Conservation (phyloP, 2,329 filamentous ascomycete genomes). For the Thelonectria discophora region DNA sequence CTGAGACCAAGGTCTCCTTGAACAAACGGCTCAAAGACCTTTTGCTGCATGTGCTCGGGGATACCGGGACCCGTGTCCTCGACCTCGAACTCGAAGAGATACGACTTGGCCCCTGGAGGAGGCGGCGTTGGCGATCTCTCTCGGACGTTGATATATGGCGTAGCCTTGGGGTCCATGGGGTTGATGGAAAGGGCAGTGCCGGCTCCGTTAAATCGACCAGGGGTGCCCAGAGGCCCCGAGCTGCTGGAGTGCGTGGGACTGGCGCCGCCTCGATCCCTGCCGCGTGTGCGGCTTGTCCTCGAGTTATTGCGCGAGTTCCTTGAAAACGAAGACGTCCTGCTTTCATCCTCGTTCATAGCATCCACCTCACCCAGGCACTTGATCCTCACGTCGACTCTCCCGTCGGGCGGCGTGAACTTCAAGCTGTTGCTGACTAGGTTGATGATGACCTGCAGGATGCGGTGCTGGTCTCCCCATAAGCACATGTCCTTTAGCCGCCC, state of each 20-base stretch:
- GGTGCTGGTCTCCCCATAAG: conserved; percentile 90
- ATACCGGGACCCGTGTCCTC: conserved; percentile 90
- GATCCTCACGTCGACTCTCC: conserved; percentile 79
- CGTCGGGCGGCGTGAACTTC: conserved; percentile 85
- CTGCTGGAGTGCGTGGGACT: conserved; percentile 60
- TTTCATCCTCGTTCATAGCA: conserved; percentile 52
- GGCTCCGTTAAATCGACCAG: conserved; percentile 42
- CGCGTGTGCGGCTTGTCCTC: conserved; percentile 52
- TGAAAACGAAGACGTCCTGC: conserved; percentile 63
- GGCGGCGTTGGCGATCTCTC: conserved; percentile 69
- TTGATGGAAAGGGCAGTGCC: conserved; percentile 70
- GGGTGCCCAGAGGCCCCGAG: conserved; percentile 50
- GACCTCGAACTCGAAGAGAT: conserved; percentile 87
- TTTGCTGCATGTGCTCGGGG: conserved; percentile 76
- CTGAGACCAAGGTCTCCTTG: conserved; percentile 90
- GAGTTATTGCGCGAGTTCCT: conserved; percentile 57
- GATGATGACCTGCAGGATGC: conserved; percentile 92
- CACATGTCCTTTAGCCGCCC: conserved; percentile 84
- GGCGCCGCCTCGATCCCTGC: conserved; percentile 53
- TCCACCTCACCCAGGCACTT: conserved; percentile 73
- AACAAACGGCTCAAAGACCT: conserved; percentile 93
- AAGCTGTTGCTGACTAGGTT: conserved; percentile 91
- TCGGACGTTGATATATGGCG: conserved; percentile 56
- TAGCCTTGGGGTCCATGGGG: conserved; percentile 65
- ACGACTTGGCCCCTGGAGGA: conserved; percentile 69